A percentile compares a stretch with the other conserved stretches of the same genome.
These are phyloP conservation scores for Tagetes erecta DNA, from an alignment of 129 eudicot species.

Conservation along the genomic window DNA sequence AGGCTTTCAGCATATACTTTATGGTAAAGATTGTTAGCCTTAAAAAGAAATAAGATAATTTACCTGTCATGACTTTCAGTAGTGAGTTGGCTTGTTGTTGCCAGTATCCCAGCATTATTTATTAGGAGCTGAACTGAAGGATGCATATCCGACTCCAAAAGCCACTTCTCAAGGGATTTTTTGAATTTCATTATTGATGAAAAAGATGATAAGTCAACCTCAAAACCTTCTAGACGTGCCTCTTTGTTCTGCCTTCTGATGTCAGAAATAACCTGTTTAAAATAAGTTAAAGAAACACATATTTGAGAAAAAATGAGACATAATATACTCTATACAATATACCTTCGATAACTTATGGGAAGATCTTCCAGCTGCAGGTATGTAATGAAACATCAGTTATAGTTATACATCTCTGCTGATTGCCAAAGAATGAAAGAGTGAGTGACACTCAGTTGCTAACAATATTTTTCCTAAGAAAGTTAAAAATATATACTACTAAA, in stretches of 20 bases:
- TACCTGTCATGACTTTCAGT: slow-evolving; percentile 72
- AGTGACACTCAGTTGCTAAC: slow-evolving; percentile 19
- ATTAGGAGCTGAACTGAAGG: slow-evolving; percentile 79
- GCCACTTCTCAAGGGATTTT: slow-evolving; percentile 65
- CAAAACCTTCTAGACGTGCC: slow-evolving; percentile 66
- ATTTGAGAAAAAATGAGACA: not conserved
- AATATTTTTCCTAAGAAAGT: not conserved
- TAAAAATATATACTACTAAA: not conserved
- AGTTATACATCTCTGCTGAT: slow-evolving; percentile 22
- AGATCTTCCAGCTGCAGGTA: slow-evolving; percentile 84
- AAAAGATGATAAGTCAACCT: slow-evolving; percentile 67
- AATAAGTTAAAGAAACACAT: slow-evolving; percentile 16
- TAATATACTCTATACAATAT: slow-evolving; percentile 4
- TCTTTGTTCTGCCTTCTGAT: slow-evolving; percentile 46
- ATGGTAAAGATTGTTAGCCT: not conserved
- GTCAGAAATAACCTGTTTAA: slow-evolving; percentile 56
- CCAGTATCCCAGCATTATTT: slow-evolving; percentile 94
- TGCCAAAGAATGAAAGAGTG: not conserved
- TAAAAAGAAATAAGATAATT: slow-evolving; percentile 18
- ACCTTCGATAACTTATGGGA: slow-evolving; percentile 24
- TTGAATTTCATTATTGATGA: slow-evolving; percentile 70
- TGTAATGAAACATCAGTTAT: slow-evolving; percentile 34
- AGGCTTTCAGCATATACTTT: not conserved
- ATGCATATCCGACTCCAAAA: slow-evolving; percentile 69
- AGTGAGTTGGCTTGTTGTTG: slow-evolving; percentile 64